Percentiles rank a stretch among this genome's conserved stretches.
These are phyloP conservation scores for Leccinum boreale DNA, from an alignment of 768 basidiomycete species.

Conservation along the genomic window DNA sequence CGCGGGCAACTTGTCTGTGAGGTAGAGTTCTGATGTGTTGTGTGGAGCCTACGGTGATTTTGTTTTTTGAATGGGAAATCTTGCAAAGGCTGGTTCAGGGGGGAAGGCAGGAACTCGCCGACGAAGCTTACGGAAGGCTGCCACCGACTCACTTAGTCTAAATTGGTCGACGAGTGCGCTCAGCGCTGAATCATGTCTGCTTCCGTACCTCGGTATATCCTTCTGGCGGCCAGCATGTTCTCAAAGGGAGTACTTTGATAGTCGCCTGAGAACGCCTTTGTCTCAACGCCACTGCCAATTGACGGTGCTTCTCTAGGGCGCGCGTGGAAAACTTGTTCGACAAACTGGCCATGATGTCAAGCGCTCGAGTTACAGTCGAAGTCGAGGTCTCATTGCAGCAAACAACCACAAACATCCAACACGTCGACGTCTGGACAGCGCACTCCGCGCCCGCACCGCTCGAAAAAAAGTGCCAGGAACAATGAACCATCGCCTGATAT, in stretches of 20 bases:
- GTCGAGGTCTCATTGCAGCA: not conserved
- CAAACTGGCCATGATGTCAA: not conserved
- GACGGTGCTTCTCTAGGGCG: not conserved
- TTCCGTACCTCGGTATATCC: not conserved
- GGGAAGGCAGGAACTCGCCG: slow-evolving; percentile 2
- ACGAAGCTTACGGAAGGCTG: slow-evolving; percentile 9
- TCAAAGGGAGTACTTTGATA: not conserved
- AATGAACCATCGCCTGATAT: not conserved
- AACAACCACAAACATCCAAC: not conserved
- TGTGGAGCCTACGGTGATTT: not conserved
- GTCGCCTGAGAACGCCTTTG: slow-evolving; percentile 4
- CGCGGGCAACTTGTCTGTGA: not conserved
- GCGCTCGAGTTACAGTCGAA: not conserved
- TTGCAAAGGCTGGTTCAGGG: slow-evolving; percentile 1
- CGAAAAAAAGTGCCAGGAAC: not conserved
- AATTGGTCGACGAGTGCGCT: slow-evolving; percentile 7
- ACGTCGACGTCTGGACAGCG: not conserved
- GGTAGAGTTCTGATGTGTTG: not conserved
- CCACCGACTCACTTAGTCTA: slow-evolving; percentile 1
- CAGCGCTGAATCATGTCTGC: not conserved
- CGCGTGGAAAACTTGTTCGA: not conserved
- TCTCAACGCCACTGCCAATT: slow-evolving; percentile 1
- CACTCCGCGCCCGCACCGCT: not conserved
- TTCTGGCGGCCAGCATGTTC: not conserved
- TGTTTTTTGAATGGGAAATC: slow-evolving; percentile 4